phyloP scores from a whole-genome alignment of 225 moss, liverwort and hornwort genomes.

The Polytrichum commune region DNA sequence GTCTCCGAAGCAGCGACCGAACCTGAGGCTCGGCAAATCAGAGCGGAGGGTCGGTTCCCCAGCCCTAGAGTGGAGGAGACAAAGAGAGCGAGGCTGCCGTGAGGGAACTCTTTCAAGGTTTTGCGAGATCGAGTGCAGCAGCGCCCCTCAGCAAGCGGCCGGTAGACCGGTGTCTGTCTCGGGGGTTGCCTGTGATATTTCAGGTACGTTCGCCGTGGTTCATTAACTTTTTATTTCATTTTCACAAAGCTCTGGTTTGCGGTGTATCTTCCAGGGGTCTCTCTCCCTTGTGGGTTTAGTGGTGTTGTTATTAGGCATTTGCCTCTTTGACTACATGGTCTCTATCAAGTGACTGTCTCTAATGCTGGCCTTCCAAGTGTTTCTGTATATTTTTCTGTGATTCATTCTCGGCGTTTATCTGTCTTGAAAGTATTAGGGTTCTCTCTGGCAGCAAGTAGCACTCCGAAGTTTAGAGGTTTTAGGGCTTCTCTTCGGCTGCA shows the following conservation, averaged over 20 bases:
- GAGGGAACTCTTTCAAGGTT: background rate
- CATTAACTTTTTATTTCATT: background rate
- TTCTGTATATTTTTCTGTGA: background rate
- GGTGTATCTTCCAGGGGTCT: background rate
- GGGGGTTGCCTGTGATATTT: constrained; percentile 11
- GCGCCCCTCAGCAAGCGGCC: constrained; percentile 30
- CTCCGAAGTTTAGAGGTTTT: too few relatives aligned
- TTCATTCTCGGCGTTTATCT: too few relatives aligned
- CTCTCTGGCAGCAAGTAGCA: too few relatives aligned
- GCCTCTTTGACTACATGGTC: background rate
- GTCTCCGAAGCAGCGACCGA: too few relatives aligned
- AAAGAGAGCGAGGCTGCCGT: background rate
- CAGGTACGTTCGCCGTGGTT: background rate
- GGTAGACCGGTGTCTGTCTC: constrained; percentile 24
- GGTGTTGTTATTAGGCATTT: background rate
- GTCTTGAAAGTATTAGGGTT: too few relatives aligned
- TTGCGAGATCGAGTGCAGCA: background rate
- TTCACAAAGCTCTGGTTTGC: background rate
- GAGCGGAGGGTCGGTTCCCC: background rate
- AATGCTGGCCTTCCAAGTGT: background rate
- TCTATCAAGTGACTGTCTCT: background rate
- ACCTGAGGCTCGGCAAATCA: too few relatives aligned
- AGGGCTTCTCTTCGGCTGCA: too few relatives aligned
- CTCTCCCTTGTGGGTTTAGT: background rate
- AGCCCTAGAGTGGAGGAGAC: background rate